A percentile compares a stretch with the other conserved stretches of the same genome.
These are phyloP conservation scores for Chytriomyces sp. DNA, from an alignment of 192 early-diverging fungal species.

Conservation along the genomic window DNA sequence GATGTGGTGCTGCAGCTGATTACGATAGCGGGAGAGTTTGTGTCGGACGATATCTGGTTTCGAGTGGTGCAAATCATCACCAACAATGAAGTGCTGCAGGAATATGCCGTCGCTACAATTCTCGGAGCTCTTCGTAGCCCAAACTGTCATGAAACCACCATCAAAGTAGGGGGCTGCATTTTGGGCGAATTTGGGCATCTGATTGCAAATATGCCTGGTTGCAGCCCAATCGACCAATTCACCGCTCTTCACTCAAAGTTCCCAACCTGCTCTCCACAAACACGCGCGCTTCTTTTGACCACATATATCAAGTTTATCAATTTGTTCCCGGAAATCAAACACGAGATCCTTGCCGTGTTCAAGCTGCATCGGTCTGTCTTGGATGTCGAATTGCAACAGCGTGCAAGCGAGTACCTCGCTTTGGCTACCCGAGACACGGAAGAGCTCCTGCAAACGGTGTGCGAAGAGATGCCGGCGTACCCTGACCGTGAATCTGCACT, in stretches of 20 bases:
- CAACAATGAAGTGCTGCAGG: constrained; percentile 93
- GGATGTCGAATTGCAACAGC: constrained; percentile 96
- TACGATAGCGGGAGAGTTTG: constrained; percentile 92
- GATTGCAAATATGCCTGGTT: constrained; percentile 85
- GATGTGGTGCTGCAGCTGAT: constrained; percentile 97
- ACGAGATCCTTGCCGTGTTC: constrained; percentile 82
- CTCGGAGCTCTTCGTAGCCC: constrained; percentile 82
- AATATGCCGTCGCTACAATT: constrained; percentile 87
- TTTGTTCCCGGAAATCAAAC: constrained; percentile 97
- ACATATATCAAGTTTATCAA: constrained; percentile 97
- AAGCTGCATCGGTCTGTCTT: constrained; percentile 85
- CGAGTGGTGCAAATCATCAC: constrained; percentile 96
- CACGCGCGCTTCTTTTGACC: constrained; percentile 84
- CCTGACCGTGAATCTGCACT: constrained; percentile 92
- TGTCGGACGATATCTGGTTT: constrained; percentile 98
- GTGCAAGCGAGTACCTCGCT: constrained; percentile 87
- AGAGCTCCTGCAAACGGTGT: constrained; percentile 86
- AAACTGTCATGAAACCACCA: constrained; percentile 91
- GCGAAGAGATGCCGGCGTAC: constrained; percentile 99
- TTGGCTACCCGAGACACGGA: constrained; percentile 82
- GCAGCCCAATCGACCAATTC: constrained; percentile 92
- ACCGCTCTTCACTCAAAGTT: constrained; percentile 93
- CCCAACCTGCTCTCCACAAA: constrained; percentile 74
- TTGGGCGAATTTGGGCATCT: constrained; percentile 98
- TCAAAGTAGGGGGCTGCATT: constrained; percentile 95